These are phyloP conservation scores for Coprinellus micaceus DNA, from an alignment of 768 basidiomycete species.

Conservation along the genomic window DNA sequence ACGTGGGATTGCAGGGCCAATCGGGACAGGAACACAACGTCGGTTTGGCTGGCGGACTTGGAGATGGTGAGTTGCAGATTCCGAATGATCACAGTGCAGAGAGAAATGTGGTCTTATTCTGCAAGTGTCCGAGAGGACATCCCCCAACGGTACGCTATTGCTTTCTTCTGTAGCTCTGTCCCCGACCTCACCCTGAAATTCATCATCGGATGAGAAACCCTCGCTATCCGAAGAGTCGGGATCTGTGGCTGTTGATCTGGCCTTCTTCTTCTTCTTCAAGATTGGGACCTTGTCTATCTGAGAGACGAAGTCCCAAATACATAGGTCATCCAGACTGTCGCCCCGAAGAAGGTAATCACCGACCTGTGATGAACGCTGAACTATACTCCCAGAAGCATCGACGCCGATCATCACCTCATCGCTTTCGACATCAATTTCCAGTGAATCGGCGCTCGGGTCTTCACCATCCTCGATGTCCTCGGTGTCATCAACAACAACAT, in stretches of 20 bases:
- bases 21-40: conserved; percentile 27
- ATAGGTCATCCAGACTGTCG: conserved; percentile 13
- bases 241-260: no score
- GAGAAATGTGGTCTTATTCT: not conserved
- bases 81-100: conserved; percentile 13
- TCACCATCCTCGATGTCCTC: no score
- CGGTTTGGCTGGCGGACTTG: not conserved
- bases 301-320: conserved; percentile 28
- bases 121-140: not conserved
- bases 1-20: conserved; percentile 33
- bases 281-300: conserved; percentile 16
- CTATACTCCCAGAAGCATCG: not conserved
- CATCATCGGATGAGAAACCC: conserved; percentile 3
- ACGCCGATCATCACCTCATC: not conserved
- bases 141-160: not conserved
- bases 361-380: not conserved
- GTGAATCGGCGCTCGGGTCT: no score
- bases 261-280: no score
- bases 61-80: conserved; percentile 19
- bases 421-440: not conserved
- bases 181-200: conserved; percentile 9
- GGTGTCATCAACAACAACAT: no score
- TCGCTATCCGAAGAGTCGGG: conserved; percentile 1
- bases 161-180: not conserved
- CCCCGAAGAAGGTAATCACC: conserved; percentile 23